phyloP scores from a whole-genome alignment of 169 alveolate genomes.

The Plasmodium vivax region DNA sequence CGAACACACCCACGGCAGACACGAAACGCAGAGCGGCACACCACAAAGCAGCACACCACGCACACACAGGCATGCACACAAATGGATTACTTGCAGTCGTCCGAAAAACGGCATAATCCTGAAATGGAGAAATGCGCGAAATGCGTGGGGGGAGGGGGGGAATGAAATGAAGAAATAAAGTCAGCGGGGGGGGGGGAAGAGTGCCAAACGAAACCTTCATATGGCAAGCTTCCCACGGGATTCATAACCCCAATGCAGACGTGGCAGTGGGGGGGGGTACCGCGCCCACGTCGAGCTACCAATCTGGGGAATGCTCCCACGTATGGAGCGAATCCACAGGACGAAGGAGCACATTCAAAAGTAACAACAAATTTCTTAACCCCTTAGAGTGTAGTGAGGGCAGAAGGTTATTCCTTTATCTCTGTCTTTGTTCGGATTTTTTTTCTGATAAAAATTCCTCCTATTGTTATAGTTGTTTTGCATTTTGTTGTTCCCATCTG shows the following conservation, averaged over 20 bases:
- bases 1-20: not conserved
- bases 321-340: not conserved
- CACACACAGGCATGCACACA: not conserved
- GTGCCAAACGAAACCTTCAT: not conserved
- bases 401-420: constrained; percentile 64
- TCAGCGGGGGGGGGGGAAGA: not conserved
- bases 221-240: not conserved
- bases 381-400: constrained; percentile 69
- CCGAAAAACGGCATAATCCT: constrained; percentile 74
- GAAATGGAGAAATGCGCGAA: constrained; percentile 13
- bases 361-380: constrained; percentile 32
- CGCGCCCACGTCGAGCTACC: not conserved
- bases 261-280: not conserved
- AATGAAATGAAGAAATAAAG: not conserved
- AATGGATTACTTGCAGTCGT: constrained; percentile 72
- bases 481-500: constrained; percentile 52
- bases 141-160: not conserved
- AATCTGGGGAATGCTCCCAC: not conserved
- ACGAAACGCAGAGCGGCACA: not conserved
- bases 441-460: constrained; percentile 27
- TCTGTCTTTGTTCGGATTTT: constrained; percentile 34
- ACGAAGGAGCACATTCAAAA: not conserved
- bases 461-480: constrained; percentile 23
- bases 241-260: not conserved
- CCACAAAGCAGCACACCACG: not conserved